Evolutionary conservation across 1,139 yeast species (phyloP).

Genomic region (Entelexis sorbosivorans): DNA sequence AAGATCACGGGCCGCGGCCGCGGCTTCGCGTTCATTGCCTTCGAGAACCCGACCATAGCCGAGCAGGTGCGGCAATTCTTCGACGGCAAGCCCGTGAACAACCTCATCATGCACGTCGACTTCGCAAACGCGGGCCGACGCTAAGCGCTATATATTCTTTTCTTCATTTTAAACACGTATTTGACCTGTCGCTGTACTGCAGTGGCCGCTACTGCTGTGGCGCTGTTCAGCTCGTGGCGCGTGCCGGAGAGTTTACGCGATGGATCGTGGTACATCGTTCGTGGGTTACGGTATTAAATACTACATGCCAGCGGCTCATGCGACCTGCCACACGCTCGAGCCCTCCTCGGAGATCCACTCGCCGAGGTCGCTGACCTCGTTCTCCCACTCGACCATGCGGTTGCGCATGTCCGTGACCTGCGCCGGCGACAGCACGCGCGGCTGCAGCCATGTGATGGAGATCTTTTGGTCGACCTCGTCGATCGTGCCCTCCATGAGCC

Average conservation of each 20-base stretch:
- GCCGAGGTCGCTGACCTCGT: constrained; percentile 56
- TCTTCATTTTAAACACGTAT: not conserved
- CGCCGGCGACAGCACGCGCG: constrained; percentile 71
- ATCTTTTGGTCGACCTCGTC: constrained; percentile 76
- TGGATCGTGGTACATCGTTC: no score
- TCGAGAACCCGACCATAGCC: constrained; percentile 57
- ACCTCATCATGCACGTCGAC: constrained; percentile 55
- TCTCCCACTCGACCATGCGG: constrained; percentile 68
- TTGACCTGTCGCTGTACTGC: no score
- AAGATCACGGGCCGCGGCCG: constrained; percentile 89
- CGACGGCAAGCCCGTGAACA: constrained; percentile 88
- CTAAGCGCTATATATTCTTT: not conserved
- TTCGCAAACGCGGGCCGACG: constrained; percentile 26
- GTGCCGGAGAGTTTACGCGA: no score
- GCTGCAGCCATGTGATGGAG: constrained; percentile 88
- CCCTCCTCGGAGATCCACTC: constrained; percentile 49
- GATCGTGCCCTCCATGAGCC: constrained; percentile 72
- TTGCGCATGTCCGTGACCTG: constrained; percentile 70
- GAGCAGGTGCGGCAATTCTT: constrained; percentile 65
- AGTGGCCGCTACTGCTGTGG: no score
- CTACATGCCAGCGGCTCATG: not conserved
- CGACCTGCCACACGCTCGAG: constrained; percentile 43
- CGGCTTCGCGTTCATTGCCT: constrained; percentile 95
- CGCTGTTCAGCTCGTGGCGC: no score
- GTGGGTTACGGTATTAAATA: no score